Evolutionary conservation across 257 asterid species (phyloP), one percentile per base, ranked within the genome.

Genomic region (Osmanthus fragrans): DNA sequence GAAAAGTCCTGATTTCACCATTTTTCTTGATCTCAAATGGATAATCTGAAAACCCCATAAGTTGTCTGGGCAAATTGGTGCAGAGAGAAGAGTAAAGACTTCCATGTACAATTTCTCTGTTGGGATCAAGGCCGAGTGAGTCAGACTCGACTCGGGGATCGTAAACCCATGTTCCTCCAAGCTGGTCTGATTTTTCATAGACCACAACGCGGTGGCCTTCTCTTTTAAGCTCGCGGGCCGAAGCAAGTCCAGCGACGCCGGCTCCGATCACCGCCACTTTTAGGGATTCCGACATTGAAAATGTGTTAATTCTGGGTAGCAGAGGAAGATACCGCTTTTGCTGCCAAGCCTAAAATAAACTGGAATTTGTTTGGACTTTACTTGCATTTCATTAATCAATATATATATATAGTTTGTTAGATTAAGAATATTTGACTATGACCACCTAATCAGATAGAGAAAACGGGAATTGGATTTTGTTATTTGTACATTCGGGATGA

Each of bases 121-220:
- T 23, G 23, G 90, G 92, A 66, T 90, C 92, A 9, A 83, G 77
- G 56, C 96, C 79, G 11, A 90, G 12, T 9, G 87, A 91, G 66
- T 91, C 92, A 34, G 89, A 73, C 67, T 91, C 96, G 7, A 85
- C 84, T 13, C 58, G 71, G 1, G 92, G 86, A 47, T 83, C 79
- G 86, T 86, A 91, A 0, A 83, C 80, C 96, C 92, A 91, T 3
- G 74, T 76, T 18, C 96, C 96, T 7, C 94, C 96, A 12, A 89
- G 78, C 58, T 40, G 64, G 73, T 80, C 73, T 11, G 87, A 72
- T 71, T 88, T 89, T 72, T 91, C 94, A 30, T 71, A 88, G n/a
- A 47, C 78, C 6, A 83, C 82, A 0, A 84, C 79, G 0, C 5
- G 18, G 40, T 76, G 92, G 25, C 88, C 78, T 80, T 85, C 88